A percentile compares a stretch with the other conserved stretches of the same genome.
Conservation (phyloP, 108 stramenopile genomes). For the Schizochytrium sp. region DNA sequence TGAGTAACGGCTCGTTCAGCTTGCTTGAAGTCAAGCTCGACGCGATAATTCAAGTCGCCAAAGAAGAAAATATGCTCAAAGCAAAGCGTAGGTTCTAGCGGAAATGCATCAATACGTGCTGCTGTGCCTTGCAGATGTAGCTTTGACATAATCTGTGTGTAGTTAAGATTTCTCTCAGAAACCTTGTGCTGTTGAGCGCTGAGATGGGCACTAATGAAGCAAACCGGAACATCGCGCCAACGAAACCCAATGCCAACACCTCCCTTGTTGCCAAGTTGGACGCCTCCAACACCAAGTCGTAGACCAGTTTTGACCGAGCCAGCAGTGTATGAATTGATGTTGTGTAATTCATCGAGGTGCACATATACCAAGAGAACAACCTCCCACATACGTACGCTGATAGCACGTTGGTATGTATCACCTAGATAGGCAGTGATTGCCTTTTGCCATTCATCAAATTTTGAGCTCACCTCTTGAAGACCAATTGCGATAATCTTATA, state of each 20-base stretch:
- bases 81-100: neutral
- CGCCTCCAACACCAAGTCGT: neutral
- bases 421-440: conserved; percentile 43
- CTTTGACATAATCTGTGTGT: conserved; percentile 40
- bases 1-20: neutral
- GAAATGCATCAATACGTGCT: neutral
- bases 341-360: neutral
- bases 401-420: neutral
- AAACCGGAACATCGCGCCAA: conserved; percentile 59
- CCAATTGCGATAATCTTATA: conserved; percentile 44
- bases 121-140: neutral
- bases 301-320: conserved; percentile 57
- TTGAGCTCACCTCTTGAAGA: conserved; percentile 47
- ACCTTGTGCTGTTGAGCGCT: conserved; percentile 74
- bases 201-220: conserved; percentile 70
- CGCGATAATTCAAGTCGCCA: conserved; percentile 71
- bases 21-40: conserved; percentile 62
- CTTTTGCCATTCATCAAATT: conserved; percentile 49
- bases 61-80: conserved; percentile 65
- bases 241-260: conserved; percentile 67
- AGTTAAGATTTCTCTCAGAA: conserved; percentile 66
- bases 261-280: conserved; percentile 74
- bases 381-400: conserved; percentile 61
- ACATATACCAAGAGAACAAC: conserved; percentile 45
- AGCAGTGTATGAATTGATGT: neutral